Evolutionary conservation across 495 filamentous ascomycete species (phyloP), one percentile per base, ranked within the genome.

Genomic region (Staphylotrichum longicolle): DNA sequence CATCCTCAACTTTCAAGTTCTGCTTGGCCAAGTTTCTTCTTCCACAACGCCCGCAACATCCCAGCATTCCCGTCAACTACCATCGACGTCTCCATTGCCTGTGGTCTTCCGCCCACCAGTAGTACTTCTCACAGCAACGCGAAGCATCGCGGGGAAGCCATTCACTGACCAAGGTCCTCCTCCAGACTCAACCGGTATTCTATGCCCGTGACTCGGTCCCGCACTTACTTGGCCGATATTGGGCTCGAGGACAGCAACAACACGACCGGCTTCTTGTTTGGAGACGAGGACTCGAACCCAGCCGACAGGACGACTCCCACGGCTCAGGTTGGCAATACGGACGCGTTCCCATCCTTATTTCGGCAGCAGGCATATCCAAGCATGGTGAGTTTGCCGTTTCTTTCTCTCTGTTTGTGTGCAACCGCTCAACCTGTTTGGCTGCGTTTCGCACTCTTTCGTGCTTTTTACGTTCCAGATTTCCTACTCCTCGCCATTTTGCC

Each of bases 341-440:
- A 93, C 71, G 87, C 86, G 63, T 98, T 96, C 72, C 90, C 93
- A 35, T 88, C 90, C 54, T 77, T 95, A 20, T 85, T 86, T 53
- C 86, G 89, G 55, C 84, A 86, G 63, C 84, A 88, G 61, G 86
- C 85, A 33, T 85, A 82, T 67, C 79, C 85, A 40, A 86, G 83
- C 54, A 72, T 91, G 72, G 88, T 91, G 82, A 85, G 85, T 80
- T 54, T 57, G 15, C 46, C 7, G 9, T 15, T 14, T 47, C 10
- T 27, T 51, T 62, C 34, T 54, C 53, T 55, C 42, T 45, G 35
- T 50, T 61, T 54, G 39, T 14, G 3, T 30, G 35, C n/a, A 46
- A 42, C 14, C 12, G 7, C 7, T 27, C 41, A 9, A 10, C 46
- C 32, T 15, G 27, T 45, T 47, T 45, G 54, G 30, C 5, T 32